Evolutionary conservation across 2,329 filamentous ascomycete species (phyloP), one percentile per base, ranked within the genome.

Genomic region (Colletotrichum graminicola): DNA sequence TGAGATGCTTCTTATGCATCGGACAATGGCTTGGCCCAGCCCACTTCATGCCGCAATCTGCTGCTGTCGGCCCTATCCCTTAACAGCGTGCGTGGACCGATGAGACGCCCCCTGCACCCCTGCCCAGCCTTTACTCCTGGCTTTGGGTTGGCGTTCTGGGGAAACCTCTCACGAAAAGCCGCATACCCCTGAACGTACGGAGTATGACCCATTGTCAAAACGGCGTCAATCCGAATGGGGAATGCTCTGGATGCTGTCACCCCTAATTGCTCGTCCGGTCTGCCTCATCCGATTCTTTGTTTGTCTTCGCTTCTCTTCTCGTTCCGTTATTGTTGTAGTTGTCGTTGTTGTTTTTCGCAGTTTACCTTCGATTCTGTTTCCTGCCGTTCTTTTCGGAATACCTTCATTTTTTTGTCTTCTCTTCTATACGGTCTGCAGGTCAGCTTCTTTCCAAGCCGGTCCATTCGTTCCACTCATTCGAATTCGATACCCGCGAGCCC

Each of bases 371-470:
- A 55, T 73, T 66, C 71, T 64, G 55, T 49, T 52, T 54, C 51
- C 57, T n/a, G 21, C 45, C 57, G 41, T 11, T 62, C 60, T 21
- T 67, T 59, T 61, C 64, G 62, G 39, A 62, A 67, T 62, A 39
- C 41, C 57, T 68, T 67, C 39, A 43, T 61, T 72, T 57, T 61
- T 41, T 59, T 14, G 8, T 26, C 23, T 29, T 72, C 66, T 55
- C 57, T 70, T 62, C 60, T 36, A 49, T 55, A 43, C 41, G 59
- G 64, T 65, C 73, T 74, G 62, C 70, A 68, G 72, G 67, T 39
- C 52, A 65, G 56, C 67, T 67, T 65, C 59, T 67, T 51, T 65
- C 65, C 45, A 56, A 57, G 55, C 61, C 47, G 36, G 52, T 49
- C 43, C 26, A 18, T 65, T 73, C 45, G 29, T 62, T 73, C 29